Base-by-base conservation (phyloP, 208 protist species). In the Borovskyia barvae region DNA sequence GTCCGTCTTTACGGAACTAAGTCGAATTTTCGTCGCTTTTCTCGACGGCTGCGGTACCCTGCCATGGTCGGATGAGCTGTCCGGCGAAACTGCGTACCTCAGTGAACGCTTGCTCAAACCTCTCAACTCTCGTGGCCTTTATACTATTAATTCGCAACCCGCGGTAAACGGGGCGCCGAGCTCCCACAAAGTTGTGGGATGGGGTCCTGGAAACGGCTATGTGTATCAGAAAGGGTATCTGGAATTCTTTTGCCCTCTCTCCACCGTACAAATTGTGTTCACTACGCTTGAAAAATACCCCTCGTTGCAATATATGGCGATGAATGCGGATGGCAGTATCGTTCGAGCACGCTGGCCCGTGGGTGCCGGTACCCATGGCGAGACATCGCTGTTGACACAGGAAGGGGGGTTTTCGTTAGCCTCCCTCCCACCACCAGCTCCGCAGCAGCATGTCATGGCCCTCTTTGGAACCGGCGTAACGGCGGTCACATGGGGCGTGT, bases 131-230 rank as follows among this genome's bases (percentile, higher is more conserved):
- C 50, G 77, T 36, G 95, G 93, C 12, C 80, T 97, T 37, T 87
- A 97, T 36, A 98, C 94, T 15, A 98, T 97, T 41, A 97, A 97
- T 75, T 83, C 64, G 14, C 97, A 98, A 80, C 92, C 93, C 8
- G 56, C 49, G 6, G 77, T 97, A 25, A 97, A 98, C 62, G 90
- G 85, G 9, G 80, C 56, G 9, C 58, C 72, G 32, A 97, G 94
- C 17, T 64, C 58, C 19, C 68, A 96, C 74, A 67, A 59, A 35
- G 49, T 77, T 1, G 58, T 93, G 15, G 84, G 79, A n/a, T 92
- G 81, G 76, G 87, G 81, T 3, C 72, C 75, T 14, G 32, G 22
- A n/a, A 48, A 66, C 42, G 82, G 82, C 14, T 79, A 65, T 43
- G 60, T 88, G 26, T 93, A 83, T 49, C 78, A 91, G 51, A 89